These are phyloP conservation scores for Trichoderma lentiforme DNA, from an alignment of 2,329 filamentous ascomycete genomes.

Conservation along the genomic window DNA sequence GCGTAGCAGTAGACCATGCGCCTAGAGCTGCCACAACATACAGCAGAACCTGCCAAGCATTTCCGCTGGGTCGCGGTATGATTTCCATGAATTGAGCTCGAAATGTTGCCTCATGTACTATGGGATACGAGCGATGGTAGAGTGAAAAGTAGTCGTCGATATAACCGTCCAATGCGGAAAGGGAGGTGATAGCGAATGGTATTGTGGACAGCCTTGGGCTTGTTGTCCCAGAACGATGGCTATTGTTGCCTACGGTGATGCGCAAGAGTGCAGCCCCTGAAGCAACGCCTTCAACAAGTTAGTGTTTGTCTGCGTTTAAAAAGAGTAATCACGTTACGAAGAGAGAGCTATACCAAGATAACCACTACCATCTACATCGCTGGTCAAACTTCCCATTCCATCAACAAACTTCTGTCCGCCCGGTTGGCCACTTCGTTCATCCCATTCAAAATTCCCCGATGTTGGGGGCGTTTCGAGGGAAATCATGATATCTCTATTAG, in stretches of 20 bases:
- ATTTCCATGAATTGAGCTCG: constrained; percentile 36
- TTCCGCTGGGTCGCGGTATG: constrained; percentile 28
- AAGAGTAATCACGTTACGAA: neutral
- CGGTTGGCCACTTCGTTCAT: neutral
- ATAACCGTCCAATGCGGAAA: neutral
- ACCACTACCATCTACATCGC: neutral
- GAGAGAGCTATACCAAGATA: neutral
- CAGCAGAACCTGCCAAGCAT: constrained; percentile 35
- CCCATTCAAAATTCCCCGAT: neutral
- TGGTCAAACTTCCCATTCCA: neutral
- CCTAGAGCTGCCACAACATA: constrained; percentile 23
- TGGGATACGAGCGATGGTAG: constrained; percentile 45
- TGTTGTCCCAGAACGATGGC: neutral
- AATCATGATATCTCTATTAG: neutral
- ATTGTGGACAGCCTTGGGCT: neutral
- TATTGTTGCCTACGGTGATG: neutral
- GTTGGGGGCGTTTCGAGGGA: neutral
- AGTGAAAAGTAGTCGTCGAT: constrained; percentile 41
- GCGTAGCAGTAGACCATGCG: neutral
- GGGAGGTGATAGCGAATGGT: neutral
- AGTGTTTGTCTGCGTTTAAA: neutral
- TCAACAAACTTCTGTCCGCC: neutral
- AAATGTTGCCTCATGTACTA: constrained; percentile 45
- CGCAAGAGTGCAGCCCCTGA: neutral
- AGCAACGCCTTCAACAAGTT: neutral